Conservation (phyloP, 805 yeast species). For the Cyberlindnera maritima region DNA sequence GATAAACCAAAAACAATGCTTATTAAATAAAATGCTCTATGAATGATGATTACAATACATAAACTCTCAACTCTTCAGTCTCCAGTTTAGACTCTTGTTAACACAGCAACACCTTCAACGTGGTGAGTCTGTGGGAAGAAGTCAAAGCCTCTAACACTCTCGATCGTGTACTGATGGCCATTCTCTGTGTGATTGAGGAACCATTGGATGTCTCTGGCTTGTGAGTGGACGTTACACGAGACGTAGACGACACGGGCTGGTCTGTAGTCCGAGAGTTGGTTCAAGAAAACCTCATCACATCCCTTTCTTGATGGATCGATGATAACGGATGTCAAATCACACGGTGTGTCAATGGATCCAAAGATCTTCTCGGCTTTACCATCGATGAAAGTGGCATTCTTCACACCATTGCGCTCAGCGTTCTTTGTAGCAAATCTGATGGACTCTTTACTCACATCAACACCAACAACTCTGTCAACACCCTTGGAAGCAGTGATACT, state of each 20-base stretch:
- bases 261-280: constrained; percentile 76
- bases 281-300: constrained; percentile 83
- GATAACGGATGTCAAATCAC: constrained; percentile 78
- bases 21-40: neutral
- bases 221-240: constrained; percentile 96
- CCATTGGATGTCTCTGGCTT: constrained; percentile 89
- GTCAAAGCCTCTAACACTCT: constrained; percentile 89
- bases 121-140: constrained; percentile 96
- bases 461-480: constrained; percentile 87
- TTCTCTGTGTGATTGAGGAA: constrained; percentile 63
- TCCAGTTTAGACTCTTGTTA: constrained; percentile 32
- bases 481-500: constrained; percentile 80
- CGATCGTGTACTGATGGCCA: constrained; percentile 66
- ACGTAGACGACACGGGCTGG: constrained; percentile 92
- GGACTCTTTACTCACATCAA: constrained; percentile 88
- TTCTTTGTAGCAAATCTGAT: constrained; percentile 84
- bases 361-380: constrained; percentile 94
- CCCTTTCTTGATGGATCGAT: constrained; percentile 98
- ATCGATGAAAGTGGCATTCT: constrained; percentile 78
- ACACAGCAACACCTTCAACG: constrained; percentile 83
- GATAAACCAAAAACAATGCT: neutral
- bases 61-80: neutral
- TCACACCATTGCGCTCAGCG: constrained; percentile 70
- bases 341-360: constrained; percentile 72
- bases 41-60: neutral